Evolutionary conservation across 2,329 filamentous ascomycete genomes (phyloP).

Genomic region (Zymoseptoria pseudotritici): DNA sequence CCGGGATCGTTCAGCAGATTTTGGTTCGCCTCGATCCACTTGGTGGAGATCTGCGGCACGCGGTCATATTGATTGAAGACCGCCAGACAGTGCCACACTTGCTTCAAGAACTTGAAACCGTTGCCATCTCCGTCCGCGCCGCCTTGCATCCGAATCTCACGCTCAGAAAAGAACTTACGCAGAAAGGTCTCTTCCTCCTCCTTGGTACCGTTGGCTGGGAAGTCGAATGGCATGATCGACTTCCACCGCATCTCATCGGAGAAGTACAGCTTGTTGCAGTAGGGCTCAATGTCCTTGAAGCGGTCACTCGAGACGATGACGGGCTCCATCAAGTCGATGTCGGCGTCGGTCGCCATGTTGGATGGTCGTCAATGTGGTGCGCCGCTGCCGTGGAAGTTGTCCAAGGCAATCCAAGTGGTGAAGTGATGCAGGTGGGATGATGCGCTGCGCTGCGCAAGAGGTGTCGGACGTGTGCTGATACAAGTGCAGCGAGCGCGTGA

Average conservation of each 20-base stretch:
- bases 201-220: conserved; percentile 22
- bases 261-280: conserved; percentile 21
- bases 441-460: neutral
- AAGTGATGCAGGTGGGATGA: neutral
- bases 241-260: conserved; percentile 21
- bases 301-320: conserved; percentile 28
- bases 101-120: conserved; percentile 29
- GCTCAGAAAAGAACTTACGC: conserved; percentile 19
- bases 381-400: neutral
- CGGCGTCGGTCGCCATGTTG: conserved; percentile 11
- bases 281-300: conserved; percentile 24
- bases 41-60: conserved; percentile 18
- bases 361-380: neutral
- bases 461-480: neutral
- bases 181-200: conserved; percentile 28
- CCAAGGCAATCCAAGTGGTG: neutral
- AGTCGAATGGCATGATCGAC: conserved; percentile 27
- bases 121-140: conserved; percentile 13
- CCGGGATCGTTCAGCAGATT: conserved; percentile 15
- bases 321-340: conserved; percentile 1
- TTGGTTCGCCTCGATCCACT: conserved; percentile 20
- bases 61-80: conserved; percentile 24
- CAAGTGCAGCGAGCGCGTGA: neutral
- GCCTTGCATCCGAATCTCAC: conserved; percentile 25
- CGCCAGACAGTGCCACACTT: conserved; percentile 27